Evolutionary conservation across 257 asterid genomes (phyloP).

Genomic region (Petrea volubilis): DNA sequence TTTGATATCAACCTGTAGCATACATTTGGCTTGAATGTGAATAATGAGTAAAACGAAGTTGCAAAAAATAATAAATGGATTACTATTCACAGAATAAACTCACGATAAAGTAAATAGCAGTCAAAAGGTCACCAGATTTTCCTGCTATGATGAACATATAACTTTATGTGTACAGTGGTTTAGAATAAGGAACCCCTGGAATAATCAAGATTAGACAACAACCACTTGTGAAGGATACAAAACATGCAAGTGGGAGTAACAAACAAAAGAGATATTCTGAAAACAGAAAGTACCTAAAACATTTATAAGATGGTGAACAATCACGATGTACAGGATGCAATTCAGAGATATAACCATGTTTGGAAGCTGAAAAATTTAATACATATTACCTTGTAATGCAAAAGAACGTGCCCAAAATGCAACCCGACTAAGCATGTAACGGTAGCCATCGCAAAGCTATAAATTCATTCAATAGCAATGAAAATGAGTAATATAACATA

Average conservation of each 20-base stretch:
- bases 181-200: constrained; percentile 81
- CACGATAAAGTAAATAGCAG: constrained; percentile 62
- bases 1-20: constrained; percentile 70
- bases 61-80: not conserved
- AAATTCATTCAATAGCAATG: constrained; percentile 30
- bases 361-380: constrained; percentile 15
- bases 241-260: constrained; percentile 1
- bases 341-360: constrained; percentile 7
- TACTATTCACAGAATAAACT: constrained; percentile 32
- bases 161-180: constrained; percentile 84
- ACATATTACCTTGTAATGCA: constrained; percentile 63
- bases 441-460: constrained; percentile 86
- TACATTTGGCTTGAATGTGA: not conserved
- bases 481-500: constrained; percentile 14
- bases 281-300: constrained; percentile 44
- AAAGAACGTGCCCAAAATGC: constrained; percentile 84
- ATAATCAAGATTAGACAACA: constrained; percentile 12
- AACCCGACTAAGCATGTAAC: constrained; percentile 80
- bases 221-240: constrained; percentile 2
- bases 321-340: constrained; percentile 16
- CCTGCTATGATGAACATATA: constrained; percentile 84
- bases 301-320: constrained; percentile 28
- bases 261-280: not conserved
- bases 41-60: not conserved
- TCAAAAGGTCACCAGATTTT: constrained; percentile 66